A percentile compares a stretch with the other conserved stretches of the same genome.
Conservation (phyloP, 257 asterid genomes). For the Solanum medicagineum region DNA sequence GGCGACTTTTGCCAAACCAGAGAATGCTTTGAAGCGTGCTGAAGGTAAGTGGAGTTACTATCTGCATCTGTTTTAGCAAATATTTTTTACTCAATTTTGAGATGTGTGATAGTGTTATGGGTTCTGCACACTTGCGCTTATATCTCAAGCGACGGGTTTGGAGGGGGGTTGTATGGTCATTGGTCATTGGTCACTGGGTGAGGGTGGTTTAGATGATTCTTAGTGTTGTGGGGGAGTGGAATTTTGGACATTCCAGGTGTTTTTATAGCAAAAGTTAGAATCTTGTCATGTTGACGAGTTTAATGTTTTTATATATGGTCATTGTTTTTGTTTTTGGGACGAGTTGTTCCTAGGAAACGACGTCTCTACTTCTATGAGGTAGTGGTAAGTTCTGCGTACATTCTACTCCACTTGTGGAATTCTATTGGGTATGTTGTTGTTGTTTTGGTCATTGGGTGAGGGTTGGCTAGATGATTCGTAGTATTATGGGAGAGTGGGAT, state of each 20-base stretch:
- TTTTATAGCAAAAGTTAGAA: background rate
- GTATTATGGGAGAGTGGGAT: background rate
- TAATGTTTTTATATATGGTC: background rate
- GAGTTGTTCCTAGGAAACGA: too few species aligned
- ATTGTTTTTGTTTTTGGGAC: too few species aligned
- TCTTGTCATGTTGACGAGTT: background rate
- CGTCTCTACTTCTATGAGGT: too few species aligned
- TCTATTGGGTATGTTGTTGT: too few species aligned
- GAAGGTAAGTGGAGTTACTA: conserved; percentile 23
- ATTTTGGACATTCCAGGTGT: background rate
- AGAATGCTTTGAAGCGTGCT: conserved; percentile 47
- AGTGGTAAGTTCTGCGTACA: too few species aligned
- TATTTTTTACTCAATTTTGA: background rate
- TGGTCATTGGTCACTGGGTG: too few species aligned
- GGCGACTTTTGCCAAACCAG: conserved; percentile 40
- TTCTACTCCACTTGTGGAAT: too few species aligned
- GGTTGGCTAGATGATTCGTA: background rate
- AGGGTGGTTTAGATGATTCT: background rate
- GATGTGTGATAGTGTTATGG: background rate
- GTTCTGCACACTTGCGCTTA: background rate
- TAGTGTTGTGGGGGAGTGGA: background rate
- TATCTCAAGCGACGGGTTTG: background rate
- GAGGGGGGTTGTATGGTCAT: background rate
- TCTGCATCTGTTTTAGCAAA: background rate
- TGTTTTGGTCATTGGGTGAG: background rate